Evolutionary conservation across 371 early-diverging fungal genomes (phyloP).

Genomic region (Mortierella sp.): DNA sequence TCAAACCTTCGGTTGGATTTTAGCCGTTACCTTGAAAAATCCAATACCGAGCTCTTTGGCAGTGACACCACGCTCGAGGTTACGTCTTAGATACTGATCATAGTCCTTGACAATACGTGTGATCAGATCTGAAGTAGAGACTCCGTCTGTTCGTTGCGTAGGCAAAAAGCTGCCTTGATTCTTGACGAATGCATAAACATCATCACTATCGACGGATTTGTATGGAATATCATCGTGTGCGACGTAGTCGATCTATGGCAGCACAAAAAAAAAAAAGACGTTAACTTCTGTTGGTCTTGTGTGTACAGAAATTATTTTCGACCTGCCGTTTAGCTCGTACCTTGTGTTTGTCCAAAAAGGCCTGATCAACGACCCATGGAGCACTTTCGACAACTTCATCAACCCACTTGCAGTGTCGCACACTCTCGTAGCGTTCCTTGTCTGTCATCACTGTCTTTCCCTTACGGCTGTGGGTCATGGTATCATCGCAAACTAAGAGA

Average conservation of each 20-base stretch:
- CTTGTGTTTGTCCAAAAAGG: slow-evolving; percentile 87
- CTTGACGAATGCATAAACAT: slow-evolving; percentile 97
- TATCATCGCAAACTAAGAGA: slow-evolving; percentile 83
- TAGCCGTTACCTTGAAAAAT: slow-evolving; percentile 76
- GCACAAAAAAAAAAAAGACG: slow-evolving; percentile 5
- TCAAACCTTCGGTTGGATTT: background rate
- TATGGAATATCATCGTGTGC: slow-evolving; percentile 98
- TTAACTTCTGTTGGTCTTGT: background rate
- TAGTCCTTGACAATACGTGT: slow-evolving; percentile 97
- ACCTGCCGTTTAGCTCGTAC: slow-evolving; percentile 45
- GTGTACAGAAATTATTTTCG: background rate
- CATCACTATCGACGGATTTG: slow-evolving; percentile 80
- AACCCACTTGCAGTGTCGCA: slow-evolving; percentile 97
- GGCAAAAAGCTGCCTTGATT: slow-evolving; percentile 90
- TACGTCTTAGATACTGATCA: slow-evolving; percentile 92
- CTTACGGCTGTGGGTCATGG: slow-evolving; percentile 86
- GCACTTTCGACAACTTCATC: slow-evolving; percentile 93
- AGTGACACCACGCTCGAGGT: slow-evolving; percentile 92
- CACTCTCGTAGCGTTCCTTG: slow-evolving; percentile 88
- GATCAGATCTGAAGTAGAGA: slow-evolving; percentile 96
- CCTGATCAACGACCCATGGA: slow-evolving; percentile 93
- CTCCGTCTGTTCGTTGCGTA: slow-evolving; percentile 93
- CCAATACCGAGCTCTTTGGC: slow-evolving; percentile 93
- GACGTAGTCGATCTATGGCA: slow-evolving; percentile 91
- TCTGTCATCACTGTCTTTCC: slow-evolving; percentile 95